Conservation (phyloP, 805 yeast genomes). For the Wickerhamiella qilinensis region DNA sequence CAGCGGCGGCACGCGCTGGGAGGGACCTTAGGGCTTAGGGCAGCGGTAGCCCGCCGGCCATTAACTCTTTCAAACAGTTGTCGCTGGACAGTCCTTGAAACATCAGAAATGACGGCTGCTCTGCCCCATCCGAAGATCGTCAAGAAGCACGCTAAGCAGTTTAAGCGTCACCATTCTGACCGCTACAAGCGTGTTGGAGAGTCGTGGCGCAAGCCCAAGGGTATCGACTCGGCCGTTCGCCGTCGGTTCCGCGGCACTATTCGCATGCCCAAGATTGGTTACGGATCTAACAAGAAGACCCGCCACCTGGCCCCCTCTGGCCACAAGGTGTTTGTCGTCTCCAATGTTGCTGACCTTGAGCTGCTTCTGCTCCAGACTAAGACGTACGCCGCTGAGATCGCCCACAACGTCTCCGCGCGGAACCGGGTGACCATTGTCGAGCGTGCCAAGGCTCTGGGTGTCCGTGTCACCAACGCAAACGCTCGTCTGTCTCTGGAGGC, state of each 20-base stretch:
- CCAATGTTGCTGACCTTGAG: slow-evolving; percentile 87
- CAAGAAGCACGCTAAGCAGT: slow-evolving; percentile 97
- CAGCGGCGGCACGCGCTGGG: too few species aligned
- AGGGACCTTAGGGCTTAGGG: background rate
- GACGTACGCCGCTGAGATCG: slow-evolving; percentile 99
- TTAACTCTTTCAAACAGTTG: slow-evolving; percentile 13
- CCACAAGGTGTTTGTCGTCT: slow-evolving; percentile 90
- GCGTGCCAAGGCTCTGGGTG: slow-evolving; percentile 96
- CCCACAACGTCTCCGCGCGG: slow-evolving; percentile 95
- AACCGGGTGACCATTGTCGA: slow-evolving; percentile 94
- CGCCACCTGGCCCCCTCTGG: slow-evolving; percentile 93
- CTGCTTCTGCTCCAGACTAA: slow-evolving; percentile 91
- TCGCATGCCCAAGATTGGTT: slow-evolving; percentile 98
- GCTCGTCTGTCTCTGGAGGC: slow-evolving; percentile 98
- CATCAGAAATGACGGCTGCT: slow-evolving; percentile 73
- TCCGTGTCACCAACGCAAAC: slow-evolving; percentile 97
- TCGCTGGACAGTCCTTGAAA: background rate
- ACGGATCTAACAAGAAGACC: slow-evolving; percentile 99
- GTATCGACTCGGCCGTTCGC: slow-evolving; percentile 99
- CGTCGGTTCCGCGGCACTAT: slow-evolving; percentile 98
- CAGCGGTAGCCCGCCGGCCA: background rate
- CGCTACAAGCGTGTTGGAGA: slow-evolving; percentile 96
- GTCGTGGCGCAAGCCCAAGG: slow-evolving; percentile 99
- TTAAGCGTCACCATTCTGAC: slow-evolving; percentile 99
- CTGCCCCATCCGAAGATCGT: slow-evolving; percentile 98